Conservation (phyloP, 306 rosid genomes). For the Gleditsia sinensis region DNA sequence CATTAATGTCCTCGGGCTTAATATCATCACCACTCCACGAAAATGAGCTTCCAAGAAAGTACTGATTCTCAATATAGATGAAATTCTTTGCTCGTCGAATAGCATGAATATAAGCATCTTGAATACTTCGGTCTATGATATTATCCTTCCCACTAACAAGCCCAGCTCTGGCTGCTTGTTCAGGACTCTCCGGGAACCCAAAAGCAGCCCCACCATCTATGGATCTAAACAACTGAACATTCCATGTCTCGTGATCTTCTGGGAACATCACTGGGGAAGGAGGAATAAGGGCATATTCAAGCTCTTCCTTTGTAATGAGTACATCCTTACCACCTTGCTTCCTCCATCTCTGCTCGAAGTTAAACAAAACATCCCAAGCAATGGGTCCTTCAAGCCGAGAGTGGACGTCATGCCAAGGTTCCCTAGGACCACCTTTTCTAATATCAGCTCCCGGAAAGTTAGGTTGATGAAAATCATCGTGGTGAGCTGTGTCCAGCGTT, state of each 20-base stretch:
- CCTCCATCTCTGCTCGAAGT: conserved; percentile 77
- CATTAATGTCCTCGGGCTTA: conserved; percentile 65
- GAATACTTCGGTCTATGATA: conserved; percentile 65
- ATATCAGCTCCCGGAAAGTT: conserved; percentile 57
- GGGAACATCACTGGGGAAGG: conserved; percentile 66
- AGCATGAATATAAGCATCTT: conserved; percentile 69
- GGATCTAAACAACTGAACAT: conserved; percentile 68
- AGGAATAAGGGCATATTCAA: conserved; percentile 53
- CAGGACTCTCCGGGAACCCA: conserved; percentile 71
- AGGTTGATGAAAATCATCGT: conserved; percentile 69
- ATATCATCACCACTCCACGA: conserved; percentile 61
- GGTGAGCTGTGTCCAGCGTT: conserved; percentile 64
- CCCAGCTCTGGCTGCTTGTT: conserved; percentile 63
- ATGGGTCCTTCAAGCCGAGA: conserved; percentile 69
- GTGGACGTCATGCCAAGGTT: conserved; percentile 79
- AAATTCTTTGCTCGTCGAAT: conserved; percentile 69
- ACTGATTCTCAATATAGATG: conserved; percentile 70
- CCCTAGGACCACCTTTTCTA: conserved; percentile 65
- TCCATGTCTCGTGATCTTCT: conserved; percentile 66
- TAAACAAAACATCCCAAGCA: conserved; percentile 72
- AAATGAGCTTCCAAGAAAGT: conserved; percentile 68
- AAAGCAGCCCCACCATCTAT: conserved; percentile 80
- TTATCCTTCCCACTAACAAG: conserved; percentile 72
- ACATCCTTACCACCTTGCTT: conserved; percentile 69
- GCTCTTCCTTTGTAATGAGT: conserved; percentile 50